A percentile compares a stretch with the other conserved stretches of the same genome.
Evolutionary conservation across 805 yeast species (phyloP).

Genomic region (Maudiozyma barnettii): DNA sequence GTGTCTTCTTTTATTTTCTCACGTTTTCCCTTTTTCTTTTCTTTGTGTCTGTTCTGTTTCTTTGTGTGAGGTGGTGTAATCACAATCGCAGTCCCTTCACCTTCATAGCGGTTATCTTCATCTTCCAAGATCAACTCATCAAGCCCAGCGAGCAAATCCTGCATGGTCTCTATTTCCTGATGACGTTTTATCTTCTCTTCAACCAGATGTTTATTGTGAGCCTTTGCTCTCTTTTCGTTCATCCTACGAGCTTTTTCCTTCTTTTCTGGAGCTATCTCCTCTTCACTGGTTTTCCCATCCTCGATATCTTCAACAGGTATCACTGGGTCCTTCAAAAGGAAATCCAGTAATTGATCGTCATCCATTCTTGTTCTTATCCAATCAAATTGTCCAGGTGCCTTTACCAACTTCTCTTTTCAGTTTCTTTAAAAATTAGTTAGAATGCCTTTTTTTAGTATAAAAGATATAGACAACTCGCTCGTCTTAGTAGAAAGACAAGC

Average conservation of each 20-base stretch:
- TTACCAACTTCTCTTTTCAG: neutral
- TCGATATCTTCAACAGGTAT: neutral
- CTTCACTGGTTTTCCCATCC: neutral
- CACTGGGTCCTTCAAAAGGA: constrained; percentile 10
- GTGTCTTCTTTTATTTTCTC: neutral
- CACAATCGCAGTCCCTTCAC: neutral
- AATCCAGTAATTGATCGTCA: constrained; percentile 13
- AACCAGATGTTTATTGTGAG: neutral
- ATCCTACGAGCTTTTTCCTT: too few species aligned
- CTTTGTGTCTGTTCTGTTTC: neutral
- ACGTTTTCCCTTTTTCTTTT: neutral
- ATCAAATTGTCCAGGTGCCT: neutral
- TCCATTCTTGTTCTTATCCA: constrained; percentile 7
- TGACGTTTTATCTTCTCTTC: neutral
- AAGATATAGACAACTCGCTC: too few species aligned
- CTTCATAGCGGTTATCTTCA: neutral
- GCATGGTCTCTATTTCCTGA: neutral
- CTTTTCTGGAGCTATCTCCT: neutral
- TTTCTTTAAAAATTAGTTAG: too few species aligned
- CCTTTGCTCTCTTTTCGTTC: neutral
- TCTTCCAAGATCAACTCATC: constrained; percentile 6
- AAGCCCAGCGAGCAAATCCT: constrained; percentile 7
- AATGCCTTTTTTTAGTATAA: too few species aligned
- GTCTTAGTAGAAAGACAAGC: too few species aligned
- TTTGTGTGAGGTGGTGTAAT: neutral